Evolutionary conservation across 1,139 yeast genomes (phyloP), one percentile per base, ranked within the genome.

Genomic region (Kurtzmaniella quercitrusa): DNA sequence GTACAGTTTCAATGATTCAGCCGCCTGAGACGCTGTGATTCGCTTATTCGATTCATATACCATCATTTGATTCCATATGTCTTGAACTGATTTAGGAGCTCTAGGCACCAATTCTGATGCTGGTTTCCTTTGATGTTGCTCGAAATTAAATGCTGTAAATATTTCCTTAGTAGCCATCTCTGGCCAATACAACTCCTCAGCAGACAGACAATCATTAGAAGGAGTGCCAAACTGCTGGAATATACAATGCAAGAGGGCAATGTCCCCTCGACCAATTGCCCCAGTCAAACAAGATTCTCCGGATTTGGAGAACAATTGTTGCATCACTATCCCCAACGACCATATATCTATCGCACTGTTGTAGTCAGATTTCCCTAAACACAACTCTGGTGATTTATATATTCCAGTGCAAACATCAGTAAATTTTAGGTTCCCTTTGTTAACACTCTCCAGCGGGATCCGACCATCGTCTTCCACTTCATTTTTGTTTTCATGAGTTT

Each of bases 321-420:
- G 79, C 46, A 85, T 57, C 1, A 88, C 53, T 8, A 93, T 75
- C 1, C 93, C 95, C 16, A 84, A 58, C 0, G 88, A 70, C 98
- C 98, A 93, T 24, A 89, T 70, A 57, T 93, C 98, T 3, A 91
- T 69, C 38, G 76, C 81, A 37, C 59, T 61, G 2, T 77, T 65
- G 59, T 93, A 93, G 47, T 75, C 71, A 8, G 71, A 58, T n/a
- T 79, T 68, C 0, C 94, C 90, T 46, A 89, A 77, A 41, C 93
- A 66, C 41, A 88, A 66, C 57, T 93, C 98, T 0, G 97, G 95
- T 0, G 97, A 86, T 53, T 89, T 85, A 64, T 82, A 93, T 39
- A 77, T 75, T 0, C 86, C 82, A 0, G 96, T 85, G 23, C 88
- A 77, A 3, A 93, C 83, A 56, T 90, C 96, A 8, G 82, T 76